A percentile compares a stretch with the other conserved stretches of the same genome.
These are phyloP conservation scores for Toxicodendron radicans DNA, from an alignment of 345 rosid species.

Conservation along the genomic window DNA sequence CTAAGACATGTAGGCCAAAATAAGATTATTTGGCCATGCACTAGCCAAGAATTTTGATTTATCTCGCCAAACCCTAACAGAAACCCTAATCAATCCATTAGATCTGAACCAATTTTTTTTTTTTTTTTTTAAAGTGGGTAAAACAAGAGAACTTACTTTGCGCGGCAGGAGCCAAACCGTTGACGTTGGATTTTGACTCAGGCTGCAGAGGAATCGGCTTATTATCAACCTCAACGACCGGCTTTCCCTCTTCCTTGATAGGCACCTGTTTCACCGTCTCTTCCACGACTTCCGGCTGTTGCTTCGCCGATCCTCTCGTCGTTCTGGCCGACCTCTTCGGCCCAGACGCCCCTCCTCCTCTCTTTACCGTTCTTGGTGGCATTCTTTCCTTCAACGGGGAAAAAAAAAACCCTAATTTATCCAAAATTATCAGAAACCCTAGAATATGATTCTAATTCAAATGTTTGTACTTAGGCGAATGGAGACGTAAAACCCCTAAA, in stretches of 20 bases:
- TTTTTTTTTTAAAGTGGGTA: too few relatives aligned
- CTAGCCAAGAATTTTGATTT: background rate
- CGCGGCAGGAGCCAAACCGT: conserved; percentile 16
- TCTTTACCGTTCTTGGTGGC: conserved; percentile 79
- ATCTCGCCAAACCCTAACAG: background rate
- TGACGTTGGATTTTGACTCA: conserved; percentile 28
- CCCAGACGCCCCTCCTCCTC: conserved; percentile 63
- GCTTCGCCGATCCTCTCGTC: conserved; percentile 48
- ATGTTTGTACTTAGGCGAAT: background rate
- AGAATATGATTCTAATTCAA: too few relatives aligned
- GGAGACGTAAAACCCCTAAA: background rate
- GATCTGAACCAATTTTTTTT: background rate
- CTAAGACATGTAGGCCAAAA: background rate
- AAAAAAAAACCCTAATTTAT: background rate
- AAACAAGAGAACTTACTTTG: conserved; percentile 44
- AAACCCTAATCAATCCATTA: background rate
- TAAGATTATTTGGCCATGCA: background rate
- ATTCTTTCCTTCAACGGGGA: conserved; percentile 27
- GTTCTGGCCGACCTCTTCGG: conserved; percentile 54
- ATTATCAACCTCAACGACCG: conserved; percentile 26
- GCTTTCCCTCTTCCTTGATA: conserved; percentile 30
- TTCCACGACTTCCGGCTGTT: conserved; percentile 35
- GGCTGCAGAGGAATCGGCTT: conserved; percentile 16
- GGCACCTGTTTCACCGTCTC: conserved; percentile 34
- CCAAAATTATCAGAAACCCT: background rate